Base-by-base conservation (phyloP, 2,329 filamentous ascomycete genomes). In the Ilyonectria destructans region DNA sequence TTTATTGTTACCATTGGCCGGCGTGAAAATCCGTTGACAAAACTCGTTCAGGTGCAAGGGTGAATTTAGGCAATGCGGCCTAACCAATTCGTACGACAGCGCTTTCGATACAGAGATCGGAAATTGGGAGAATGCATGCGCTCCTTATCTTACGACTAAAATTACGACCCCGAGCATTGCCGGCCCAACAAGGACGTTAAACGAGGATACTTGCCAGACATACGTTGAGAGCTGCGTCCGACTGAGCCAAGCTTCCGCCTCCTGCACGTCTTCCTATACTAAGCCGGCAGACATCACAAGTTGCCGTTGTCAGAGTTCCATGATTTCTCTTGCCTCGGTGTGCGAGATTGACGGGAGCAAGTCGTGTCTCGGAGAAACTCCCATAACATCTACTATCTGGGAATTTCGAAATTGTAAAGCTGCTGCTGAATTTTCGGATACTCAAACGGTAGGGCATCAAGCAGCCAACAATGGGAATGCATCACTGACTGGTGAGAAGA, bases 1-100 rank as follows among this genome's bases (percentile, higher is more conserved):
- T 6, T 4, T 26, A 5, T 31, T 4, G 40, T 7, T 13, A 9
- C 0, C 1, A 2, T 33, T 31, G n/a, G n/a, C 1, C 15, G 19
- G 10, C 13, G 13, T n/a, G n/a, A n/a, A n/a, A n/a, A n/a, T n/a
- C n/a, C n/a, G 23, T n/a, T 21, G 12, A 52, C 62, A 9, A 46
- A 23, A 37, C 26, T 3, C 5, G 29, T 35, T 2, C 7, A 69
- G 66, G 7, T 69, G 66, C 23, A 66, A 69, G 51, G 58, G 52
- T 6, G 66, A 69, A 8, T 61, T 69, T 40, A 65, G 66, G n/a
- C 62, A 69, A 55, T 69, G 66, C 45, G 19, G n/a, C 6, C 48
- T 65, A 2, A 21, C 52, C 13, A 54, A 62, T 35, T n/a, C 56
- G 5, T 62, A 51, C 17, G 66, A 69, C 26, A 69, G 62, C 33